Conservation (phyloP, 306 rosid genomes). For the Crotalaria pallida region DNA sequence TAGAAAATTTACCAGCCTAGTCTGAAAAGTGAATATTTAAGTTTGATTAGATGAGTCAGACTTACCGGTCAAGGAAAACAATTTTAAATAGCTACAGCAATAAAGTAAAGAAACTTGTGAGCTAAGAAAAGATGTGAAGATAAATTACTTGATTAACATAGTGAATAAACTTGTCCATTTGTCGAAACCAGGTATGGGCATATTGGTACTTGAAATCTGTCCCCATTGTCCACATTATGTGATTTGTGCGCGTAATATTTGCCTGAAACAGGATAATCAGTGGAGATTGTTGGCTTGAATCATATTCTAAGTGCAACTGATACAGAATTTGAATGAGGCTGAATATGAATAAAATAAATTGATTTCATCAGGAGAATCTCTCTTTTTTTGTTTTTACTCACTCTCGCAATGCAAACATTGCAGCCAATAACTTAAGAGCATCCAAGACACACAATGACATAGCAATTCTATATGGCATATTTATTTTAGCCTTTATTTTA, state of each 20-base stretch:
- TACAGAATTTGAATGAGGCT: not conserved
- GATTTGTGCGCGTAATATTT: slow-evolving; percentile 87
- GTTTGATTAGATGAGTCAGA: not conserved
- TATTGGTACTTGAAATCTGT: slow-evolving; percentile 97
- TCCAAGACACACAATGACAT: not conserved
- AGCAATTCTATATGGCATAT: not conserved
- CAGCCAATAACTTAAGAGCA: not conserved
- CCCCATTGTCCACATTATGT: slow-evolving; percentile 99
- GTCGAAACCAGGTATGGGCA: slow-evolving; percentile 80
- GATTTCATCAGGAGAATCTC: not conserved
- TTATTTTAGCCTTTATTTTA: not conserved
- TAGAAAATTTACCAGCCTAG: not conserved
- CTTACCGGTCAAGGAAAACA: not conserved
- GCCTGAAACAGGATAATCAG: slow-evolving; percentile 62
- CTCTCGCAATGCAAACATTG: not conserved
- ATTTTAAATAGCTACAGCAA: not conserved
- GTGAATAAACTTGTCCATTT: slow-evolving; percentile 92
- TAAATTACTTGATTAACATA: slow-evolving; percentile 70
- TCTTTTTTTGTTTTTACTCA: not conserved
- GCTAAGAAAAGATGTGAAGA: slow-evolving; percentile 1
- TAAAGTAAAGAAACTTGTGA: slow-evolving; percentile 17
- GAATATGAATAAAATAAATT: not conserved
- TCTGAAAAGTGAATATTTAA: slow-evolving; percentile 2
- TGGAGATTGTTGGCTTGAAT: slow-evolving; percentile 4
- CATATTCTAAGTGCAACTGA: not conserved